Evolutionary conservation across 306 rosid species (phyloP).

Genomic region (Citrullus amarus): DNA sequence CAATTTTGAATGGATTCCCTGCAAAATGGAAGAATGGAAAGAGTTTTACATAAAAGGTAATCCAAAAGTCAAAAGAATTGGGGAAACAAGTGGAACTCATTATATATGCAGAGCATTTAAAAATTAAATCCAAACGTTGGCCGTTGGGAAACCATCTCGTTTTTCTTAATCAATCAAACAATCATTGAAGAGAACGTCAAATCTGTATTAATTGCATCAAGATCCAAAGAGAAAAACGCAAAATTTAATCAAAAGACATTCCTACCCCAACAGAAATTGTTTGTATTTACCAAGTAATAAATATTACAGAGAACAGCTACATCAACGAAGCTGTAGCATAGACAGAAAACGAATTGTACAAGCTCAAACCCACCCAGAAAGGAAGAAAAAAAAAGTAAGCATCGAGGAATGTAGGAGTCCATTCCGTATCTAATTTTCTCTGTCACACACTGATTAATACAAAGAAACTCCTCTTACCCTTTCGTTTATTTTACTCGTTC

Average conservation of each 20-base stretch:
- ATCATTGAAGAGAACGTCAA: neutral
- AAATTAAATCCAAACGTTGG: neutral
- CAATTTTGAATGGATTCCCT: neutral
- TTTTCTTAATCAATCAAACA: neutral
- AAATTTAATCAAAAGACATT: neutral
- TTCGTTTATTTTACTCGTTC: neutral
- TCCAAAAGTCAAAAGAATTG: constrained; percentile 2
- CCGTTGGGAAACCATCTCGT: neutral
- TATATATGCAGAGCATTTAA: neutral
- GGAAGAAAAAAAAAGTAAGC: neutral
- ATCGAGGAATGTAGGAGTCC: neutral
- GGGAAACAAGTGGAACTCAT: neutral
- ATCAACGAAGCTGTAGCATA: neutral
- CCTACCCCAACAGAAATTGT: neutral
- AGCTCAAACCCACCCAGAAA: neutral
- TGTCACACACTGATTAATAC: constrained; percentile 4
- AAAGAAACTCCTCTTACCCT: constrained; percentile 9
- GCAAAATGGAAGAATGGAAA: neutral
- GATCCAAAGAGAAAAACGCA: neutral
- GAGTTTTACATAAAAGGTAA: neutral
- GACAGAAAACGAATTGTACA: neutral
- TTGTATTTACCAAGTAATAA: constrained; percentile 5
- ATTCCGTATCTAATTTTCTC: constrained; percentile 1
- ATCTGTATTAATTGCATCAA: neutral
- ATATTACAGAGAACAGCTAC: constrained; percentile 7